Conservation (phyloP, 192 early-diverging fungal species). For the Coemansia erecta region DNA sequence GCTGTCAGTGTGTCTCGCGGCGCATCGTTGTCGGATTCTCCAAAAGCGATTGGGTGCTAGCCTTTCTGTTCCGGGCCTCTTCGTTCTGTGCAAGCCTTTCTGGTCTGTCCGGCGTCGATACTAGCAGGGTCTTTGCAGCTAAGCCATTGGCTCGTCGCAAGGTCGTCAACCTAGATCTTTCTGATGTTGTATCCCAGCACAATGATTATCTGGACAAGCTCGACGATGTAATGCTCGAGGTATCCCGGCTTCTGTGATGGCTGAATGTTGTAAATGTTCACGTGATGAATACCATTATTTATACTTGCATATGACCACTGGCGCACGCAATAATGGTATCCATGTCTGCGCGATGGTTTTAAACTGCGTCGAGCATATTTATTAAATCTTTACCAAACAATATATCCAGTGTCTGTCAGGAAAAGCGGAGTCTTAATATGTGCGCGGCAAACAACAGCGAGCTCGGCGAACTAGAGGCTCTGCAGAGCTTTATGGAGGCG, state of each 20-base stretch:
- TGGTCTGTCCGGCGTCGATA: conserved; percentile 40
- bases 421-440: not conserved
- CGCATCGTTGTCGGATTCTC: conserved; percentile 66
- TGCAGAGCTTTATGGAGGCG: conserved; percentile 24
- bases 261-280: not conserved
- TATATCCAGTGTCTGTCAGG: not conserved
- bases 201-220: conserved; percentile 34
- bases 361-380: too few relatives aligned
- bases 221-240: conserved; percentile 39
- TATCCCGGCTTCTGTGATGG: conserved; percentile 19
- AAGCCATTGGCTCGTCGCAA: conserved; percentile 30
- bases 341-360: too few relatives aligned
- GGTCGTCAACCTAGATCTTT: conserved; percentile 31
- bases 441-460: conserved; percentile 6
- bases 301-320: too few relatives aligned
- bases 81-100: conserved; percentile 38
- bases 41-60: conserved; percentile 65
- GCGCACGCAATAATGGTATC: too few relatives aligned
- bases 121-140: conserved; percentile 20
- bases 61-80: conserved; percentile 64
- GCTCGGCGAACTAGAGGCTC: conserved; percentile 16
- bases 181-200: conserved; percentile 26
- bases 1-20: conserved; percentile 58
- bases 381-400: too few relatives aligned
- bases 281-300: not conserved